Evolutionary conservation across 23 red algal genomes (phyloP).

Genomic region (Gracilariopsis chorda): DNA sequence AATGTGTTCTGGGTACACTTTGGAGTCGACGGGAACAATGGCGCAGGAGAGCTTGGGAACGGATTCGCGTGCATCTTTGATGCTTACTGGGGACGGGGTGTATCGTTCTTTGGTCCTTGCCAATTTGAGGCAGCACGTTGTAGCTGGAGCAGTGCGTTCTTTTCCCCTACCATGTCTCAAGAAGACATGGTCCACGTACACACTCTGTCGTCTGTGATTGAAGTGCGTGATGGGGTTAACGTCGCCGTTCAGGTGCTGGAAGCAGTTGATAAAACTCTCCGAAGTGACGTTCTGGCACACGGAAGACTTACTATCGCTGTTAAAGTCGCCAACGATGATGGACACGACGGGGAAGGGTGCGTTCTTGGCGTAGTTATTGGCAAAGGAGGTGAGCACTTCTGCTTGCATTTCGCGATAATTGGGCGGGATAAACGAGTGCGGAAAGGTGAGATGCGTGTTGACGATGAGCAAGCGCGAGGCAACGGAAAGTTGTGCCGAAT

Average conservation of each 20-base stretch:
- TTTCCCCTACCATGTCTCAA: not conserved
- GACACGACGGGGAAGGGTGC: not conserved
- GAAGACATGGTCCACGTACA: constrained; percentile 53
- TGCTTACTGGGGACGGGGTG: not conserved
- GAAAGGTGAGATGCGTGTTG: constrained; percentile 58
- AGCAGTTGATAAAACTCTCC: constrained; percentile 7
- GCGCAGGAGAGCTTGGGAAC: not conserved
- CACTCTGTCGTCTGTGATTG: constrained; percentile 30
- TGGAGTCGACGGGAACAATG: not conserved
- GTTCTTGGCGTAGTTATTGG: not conserved
- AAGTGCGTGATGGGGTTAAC: not conserved
- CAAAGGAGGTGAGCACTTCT: not conserved
- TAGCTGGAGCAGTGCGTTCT: not conserved
- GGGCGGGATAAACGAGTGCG: constrained; percentile 7
- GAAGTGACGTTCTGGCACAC: not conserved
- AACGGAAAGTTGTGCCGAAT: not conserved
- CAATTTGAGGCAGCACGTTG: not conserved
- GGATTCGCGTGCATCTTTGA: not conserved
- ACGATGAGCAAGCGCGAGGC: not conserved
- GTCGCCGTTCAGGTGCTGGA: not conserved
- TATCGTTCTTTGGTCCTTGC: too few species aligned
- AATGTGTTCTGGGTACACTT: constrained; percentile 9
- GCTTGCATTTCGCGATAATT: constrained; percentile 12
- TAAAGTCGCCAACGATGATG: constrained; percentile 36
- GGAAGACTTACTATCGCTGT: constrained; percentile 15